Evolutionary conservation across 2,329 filamentous ascomycete genomes (phyloP).

Genomic region (Ceratocystiopsis minuta): DNA sequence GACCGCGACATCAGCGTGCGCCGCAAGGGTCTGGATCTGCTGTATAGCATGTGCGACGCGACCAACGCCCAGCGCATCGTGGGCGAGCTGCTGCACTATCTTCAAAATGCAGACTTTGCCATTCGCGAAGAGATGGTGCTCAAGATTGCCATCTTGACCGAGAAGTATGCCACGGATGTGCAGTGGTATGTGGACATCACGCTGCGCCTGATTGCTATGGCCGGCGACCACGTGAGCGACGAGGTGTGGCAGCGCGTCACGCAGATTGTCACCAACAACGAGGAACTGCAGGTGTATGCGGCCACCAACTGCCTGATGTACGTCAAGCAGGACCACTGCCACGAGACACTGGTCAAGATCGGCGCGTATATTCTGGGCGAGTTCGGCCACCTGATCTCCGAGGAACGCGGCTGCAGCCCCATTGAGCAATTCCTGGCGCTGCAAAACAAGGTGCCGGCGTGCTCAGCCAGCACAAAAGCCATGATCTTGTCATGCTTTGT

Average conservation of each 20-base stretch:
- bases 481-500: conserved; percentile 92
- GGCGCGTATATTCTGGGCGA: conserved; percentile 91
- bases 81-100: conserved; percentile 78
- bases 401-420: conserved; percentile 78
- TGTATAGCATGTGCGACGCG: conserved; percentile 99
- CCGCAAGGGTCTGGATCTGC: conserved; percentile 80
- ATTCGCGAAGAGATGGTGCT: conserved; percentile 98
- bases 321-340: conserved; percentile 80
- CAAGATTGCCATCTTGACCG: conserved; percentile 94
- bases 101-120: conserved; percentile 92
- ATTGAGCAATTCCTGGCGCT: conserved; percentile 94
- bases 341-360: conserved; percentile 95
- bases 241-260: conserved; percentile 99
- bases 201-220: conserved; percentile 82
- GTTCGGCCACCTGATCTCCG: conserved; percentile 90
- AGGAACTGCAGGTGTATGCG: conserved; percentile 91
- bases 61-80: conserved; percentile 91
- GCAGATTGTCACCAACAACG: conserved; percentile 97
- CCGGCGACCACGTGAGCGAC: conserved; percentile 94
- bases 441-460: conserved; percentile 74
- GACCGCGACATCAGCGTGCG: conserved; percentile 95
- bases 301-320: conserved; percentile 87
- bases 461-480: conserved; percentile 74
- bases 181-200: conserved; percentile 99
- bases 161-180: conserved; percentile 95